These are phyloP conservation scores for Plasmopara viticola DNA, from an alignment of 352 stramenopile genomes.

Conservation along the genomic window DNA sequence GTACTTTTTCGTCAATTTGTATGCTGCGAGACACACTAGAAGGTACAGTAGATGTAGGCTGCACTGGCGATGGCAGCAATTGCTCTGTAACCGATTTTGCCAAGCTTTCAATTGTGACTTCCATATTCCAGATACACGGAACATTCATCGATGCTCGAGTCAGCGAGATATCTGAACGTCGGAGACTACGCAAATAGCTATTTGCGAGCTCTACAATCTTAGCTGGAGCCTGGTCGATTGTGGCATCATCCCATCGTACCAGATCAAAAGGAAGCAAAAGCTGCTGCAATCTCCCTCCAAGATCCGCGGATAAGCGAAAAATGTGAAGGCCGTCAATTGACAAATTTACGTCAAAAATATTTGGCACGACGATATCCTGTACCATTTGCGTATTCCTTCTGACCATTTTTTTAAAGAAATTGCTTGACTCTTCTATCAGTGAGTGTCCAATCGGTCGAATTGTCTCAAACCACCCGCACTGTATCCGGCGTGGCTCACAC, in stretches of 20 bases:
- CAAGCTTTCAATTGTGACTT: background rate
- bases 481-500: constrained; percentile 7
- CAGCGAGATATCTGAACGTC: constrained; percentile 16
- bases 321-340: background rate
- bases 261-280: constrained; percentile 23
- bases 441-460: constrained; percentile 1
- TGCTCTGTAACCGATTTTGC: constrained; percentile 13
- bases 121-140: constrained; percentile 26
- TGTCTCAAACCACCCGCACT: constrained; percentile 18
- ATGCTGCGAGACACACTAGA: background rate
- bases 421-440: constrained; percentile 17
- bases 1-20: background rate
- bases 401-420: constrained; percentile 15
- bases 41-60: constrained; percentile 1
- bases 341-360: constrained; percentile 14
- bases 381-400: constrained; percentile 9
- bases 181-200: constrained; percentile 13
- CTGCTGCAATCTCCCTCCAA: constrained; percentile 9
- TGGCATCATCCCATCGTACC: constrained; percentile 20
- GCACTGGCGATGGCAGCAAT: background rate
- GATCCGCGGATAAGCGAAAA: constrained; percentile 1
- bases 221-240: constrained; percentile 9
- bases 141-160: constrained; percentile 30
- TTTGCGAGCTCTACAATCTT: constrained; percentile 15
- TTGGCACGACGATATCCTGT: constrained; percentile 16